These are phyloP conservation scores for Trichophyton simii DNA, from an alignment of 2,329 filamentous ascomycete genomes.

Conservation along the genomic window DNA sequence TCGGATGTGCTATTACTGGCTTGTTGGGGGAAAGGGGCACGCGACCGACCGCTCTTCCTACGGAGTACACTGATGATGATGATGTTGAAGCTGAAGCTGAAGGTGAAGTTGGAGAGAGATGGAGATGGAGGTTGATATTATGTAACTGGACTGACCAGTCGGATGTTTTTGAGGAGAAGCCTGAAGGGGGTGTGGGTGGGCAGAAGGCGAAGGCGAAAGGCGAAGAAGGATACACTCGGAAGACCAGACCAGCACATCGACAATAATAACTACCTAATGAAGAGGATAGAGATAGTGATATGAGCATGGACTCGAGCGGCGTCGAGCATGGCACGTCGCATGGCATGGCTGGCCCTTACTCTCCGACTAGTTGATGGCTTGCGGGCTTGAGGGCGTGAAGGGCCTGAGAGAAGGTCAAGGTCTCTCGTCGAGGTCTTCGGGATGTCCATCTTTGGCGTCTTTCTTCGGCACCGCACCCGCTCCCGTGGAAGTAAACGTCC, in stretches of 20 bases:
- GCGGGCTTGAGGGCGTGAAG: no score
- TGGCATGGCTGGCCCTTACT: not conserved
- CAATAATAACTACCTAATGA: no score
- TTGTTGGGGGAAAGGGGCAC: not conserved
- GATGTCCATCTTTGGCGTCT: no score
- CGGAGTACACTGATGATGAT: not conserved
- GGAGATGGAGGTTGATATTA: not conserved
- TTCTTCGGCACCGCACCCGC: no score
- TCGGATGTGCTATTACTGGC: not conserved
- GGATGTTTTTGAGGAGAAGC: not conserved
- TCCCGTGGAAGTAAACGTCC: no score
- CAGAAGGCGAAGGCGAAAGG: not conserved
- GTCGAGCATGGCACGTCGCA: not conserved
- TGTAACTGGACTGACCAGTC: not conserved
- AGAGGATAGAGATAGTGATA: no score
- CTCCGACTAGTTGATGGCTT: no score
- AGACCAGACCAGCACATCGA: not conserved
- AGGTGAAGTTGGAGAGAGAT: not conserved
- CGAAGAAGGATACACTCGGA: not conserved
- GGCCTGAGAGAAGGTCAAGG: no score
- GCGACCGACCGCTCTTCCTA: not conserved
- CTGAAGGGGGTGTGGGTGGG: not conserved
- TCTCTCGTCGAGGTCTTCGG: no score
- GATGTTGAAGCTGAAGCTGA: no score
- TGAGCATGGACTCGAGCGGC: no score